Evolutionary conservation across 495 filamentous ascomycete genomes (phyloP).

Genomic region (Cairneyella variabilis): DNA sequence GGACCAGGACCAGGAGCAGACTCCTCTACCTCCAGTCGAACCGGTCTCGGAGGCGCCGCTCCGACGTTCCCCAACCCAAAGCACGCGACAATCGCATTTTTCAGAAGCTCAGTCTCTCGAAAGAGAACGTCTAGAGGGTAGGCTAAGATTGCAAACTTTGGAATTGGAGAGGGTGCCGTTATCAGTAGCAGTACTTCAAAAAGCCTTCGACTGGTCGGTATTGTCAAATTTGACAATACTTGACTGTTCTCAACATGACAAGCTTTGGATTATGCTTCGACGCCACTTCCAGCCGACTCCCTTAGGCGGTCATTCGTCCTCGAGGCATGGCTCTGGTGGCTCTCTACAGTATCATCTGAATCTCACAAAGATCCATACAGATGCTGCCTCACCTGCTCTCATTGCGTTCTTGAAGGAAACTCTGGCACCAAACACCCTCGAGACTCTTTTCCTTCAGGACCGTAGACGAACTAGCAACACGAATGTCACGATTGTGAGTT

Average conservation of each 20-base stretch:
- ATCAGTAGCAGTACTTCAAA: conserved; percentile 62
- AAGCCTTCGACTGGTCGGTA: conserved; percentile 74
- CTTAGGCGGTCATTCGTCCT: conserved; percentile 16
- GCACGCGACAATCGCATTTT: conserved; percentile 17
- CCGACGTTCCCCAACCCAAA: conserved; percentile 14
- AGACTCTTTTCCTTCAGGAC: conserved; percentile 84
- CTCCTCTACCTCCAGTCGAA: too few species aligned
- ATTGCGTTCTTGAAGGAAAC: conserved; percentile 82
- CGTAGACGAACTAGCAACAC: conserved; percentile 46
- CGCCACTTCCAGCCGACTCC: conserved; percentile 63
- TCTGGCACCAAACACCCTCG: conserved; percentile 78
- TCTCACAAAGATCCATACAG: conserved; percentile 78
- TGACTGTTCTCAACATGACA: conserved; percentile 71
- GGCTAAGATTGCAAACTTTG: conserved; percentile 67
- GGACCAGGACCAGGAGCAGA: neutral
- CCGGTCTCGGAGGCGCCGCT: conserved; percentile 12
- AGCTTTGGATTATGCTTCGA: conserved; percentile 76
- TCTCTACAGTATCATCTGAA: conserved; percentile 62
- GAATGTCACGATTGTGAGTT: conserved; percentile 51
- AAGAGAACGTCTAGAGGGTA: conserved; percentile 37
- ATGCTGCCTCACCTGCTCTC: conserved; percentile 72
- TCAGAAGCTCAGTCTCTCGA: conserved; percentile 14
- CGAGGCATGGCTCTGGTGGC: conserved; percentile 19
- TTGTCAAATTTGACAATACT: conserved; percentile 80
- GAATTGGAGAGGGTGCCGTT: conserved; percentile 82